Evolutionary conservation across 192 early-diverging fungal genomes (phyloP).

Genomic region (Rhizoclosmatium globosum): DNA sequence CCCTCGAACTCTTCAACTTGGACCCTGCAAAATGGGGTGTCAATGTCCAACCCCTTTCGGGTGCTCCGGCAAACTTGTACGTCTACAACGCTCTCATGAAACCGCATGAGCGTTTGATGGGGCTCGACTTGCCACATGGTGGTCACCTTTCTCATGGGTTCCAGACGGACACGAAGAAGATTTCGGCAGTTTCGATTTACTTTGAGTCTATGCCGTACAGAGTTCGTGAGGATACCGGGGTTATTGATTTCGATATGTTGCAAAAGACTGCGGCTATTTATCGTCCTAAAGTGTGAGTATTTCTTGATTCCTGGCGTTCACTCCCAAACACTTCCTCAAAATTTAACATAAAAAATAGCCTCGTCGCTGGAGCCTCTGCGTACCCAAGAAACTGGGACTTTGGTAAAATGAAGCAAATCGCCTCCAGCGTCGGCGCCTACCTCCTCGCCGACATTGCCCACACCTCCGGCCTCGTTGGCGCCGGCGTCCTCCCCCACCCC

Average conservation of each 20-base stretch:
- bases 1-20: slow-evolving; percentile 93
- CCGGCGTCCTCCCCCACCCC: slow-evolving; percentile 85
- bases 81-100: slow-evolving; percentile 95
- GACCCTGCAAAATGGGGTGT: slow-evolving; percentile 92
- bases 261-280: slow-evolving; percentile 83
- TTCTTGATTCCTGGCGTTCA: too few species aligned
- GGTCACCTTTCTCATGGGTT: slow-evolving; percentile 99
- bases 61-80: slow-evolving; percentile 97
- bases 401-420: slow-evolving; percentile 82
- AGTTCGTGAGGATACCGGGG: slow-evolving; percentile 85
- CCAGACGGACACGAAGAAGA: slow-evolving; percentile 96
- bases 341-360: slow-evolving; percentile 33
- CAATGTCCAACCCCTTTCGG: slow-evolving; percentile 96
- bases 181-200: slow-evolving; percentile 92
- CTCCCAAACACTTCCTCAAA: too few species aligned
- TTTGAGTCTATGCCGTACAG: slow-evolving; percentile 98
- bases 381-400: slow-evolving; percentile 97
- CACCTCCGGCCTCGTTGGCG: slow-evolving; percentile 89
- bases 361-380: slow-evolving; percentile 94
- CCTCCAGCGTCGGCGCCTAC: slow-evolving; percentile 83
- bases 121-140: slow-evolving; percentile 96
- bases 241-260: slow-evolving; percentile 93
- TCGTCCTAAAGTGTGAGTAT: slow-evolving; percentile 86
- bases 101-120: slow-evolving; percentile 98
- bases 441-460: slow-evolving; percentile 99